phyloP scores from a whole-genome alignment of 2,329 filamentous ascomycete species.

The Aspergillus novoparasiticus region DNA sequence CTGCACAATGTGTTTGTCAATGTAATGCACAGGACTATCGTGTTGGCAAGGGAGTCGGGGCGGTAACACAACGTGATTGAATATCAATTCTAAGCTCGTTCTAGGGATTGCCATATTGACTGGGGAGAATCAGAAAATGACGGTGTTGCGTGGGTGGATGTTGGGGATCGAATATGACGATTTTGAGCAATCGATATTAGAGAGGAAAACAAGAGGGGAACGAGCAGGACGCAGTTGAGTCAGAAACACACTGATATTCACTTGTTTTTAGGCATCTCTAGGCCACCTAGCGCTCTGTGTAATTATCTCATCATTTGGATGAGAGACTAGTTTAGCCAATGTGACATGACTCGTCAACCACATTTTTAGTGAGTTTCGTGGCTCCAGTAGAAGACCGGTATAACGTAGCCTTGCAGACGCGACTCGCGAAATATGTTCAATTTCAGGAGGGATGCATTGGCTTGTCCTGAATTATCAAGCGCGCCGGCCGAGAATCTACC shows the following conservation, averaged over 20 bases:
- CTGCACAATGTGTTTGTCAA: not conserved
- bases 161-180: not conserved
- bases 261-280: not conserved
- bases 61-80: not conserved
- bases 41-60: not conserved
- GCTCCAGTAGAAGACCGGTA: not conserved
- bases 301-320: not conserved
- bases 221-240: not conserved
- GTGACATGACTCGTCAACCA: not conserved
- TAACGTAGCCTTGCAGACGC: not conserved
- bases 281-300: not conserved
- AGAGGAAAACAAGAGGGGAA: not conserved
- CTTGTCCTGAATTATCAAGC: not conserved
- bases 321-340: not conserved
- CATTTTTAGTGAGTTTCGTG: not conserved
- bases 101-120: not conserved
- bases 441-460: not conserved
- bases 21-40: not conserved
- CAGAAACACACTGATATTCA: not conserved
- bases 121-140: not conserved
- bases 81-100: not conserved
- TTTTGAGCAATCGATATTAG: not conserved
- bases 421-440: not conserved
- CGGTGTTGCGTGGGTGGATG: not conserved
- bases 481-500: not conserved